phyloP scores from a whole-genome alignment of 164 flowering plant species.

The Magnolia changhungtana region DNA sequence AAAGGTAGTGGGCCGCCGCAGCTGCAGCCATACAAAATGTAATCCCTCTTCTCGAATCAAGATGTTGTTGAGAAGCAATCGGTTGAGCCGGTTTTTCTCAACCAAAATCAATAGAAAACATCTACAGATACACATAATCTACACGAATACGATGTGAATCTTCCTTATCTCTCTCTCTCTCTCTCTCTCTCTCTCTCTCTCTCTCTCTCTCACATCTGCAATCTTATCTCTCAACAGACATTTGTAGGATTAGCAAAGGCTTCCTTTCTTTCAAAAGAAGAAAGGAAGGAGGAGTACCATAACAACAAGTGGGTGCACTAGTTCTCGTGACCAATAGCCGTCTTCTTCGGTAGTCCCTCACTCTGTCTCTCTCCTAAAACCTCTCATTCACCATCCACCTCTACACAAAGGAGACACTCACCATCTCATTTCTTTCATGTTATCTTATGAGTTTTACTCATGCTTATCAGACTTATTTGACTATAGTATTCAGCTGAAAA shows the following conservation, averaged over 20 bases:
- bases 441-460: too few relatives aligned
- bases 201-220: neutral
- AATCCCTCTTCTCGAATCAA: too few relatives aligned
- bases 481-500: too few relatives aligned
- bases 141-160: too few relatives aligned
- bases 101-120: too few relatives aligned
- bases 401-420: constrained; percentile 61
- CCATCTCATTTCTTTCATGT: constrained; percentile 64
- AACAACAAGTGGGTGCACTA: constrained; percentile 48
- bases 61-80: too few relatives aligned
- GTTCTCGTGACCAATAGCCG: constrained; percentile 24
- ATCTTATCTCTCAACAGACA: neutral
- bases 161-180: neutral
- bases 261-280: neutral
- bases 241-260: neutral
- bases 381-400: constrained; percentile 73
- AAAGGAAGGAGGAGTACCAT: neutral
- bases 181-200: too few relatives aligned
- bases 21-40: too few relatives aligned
- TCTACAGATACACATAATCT: too few relatives aligned
- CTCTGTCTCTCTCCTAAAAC: constrained; percentile 51
- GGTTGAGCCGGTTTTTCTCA: too few relatives aligned
- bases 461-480: too few relatives aligned
- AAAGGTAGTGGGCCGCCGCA: too few relatives aligned
- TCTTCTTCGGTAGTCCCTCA: constrained; percentile 18